These are phyloP conservation scores for Balakata baccata DNA, from an alignment of 345 rosid species.

Conservation along the genomic window DNA sequence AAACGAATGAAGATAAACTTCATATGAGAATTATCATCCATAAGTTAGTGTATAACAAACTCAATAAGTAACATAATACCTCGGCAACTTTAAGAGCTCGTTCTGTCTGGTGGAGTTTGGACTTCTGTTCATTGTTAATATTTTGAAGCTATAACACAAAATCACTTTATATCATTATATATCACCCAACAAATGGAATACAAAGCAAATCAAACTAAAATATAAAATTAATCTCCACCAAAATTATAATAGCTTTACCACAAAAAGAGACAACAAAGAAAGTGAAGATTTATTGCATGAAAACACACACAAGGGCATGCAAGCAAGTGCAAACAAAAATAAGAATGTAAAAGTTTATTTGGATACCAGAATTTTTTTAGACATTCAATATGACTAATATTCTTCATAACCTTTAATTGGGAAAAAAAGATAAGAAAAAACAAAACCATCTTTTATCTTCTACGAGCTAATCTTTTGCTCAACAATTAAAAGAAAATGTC, in stretches of 20 bases:
- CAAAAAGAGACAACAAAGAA: too few species aligned
- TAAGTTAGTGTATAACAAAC: not conserved
- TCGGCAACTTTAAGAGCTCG: conserved; percentile 89
- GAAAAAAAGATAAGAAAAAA: not conserved
- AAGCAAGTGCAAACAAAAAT: too few species aligned
- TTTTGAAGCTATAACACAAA: conserved; percentile 59
- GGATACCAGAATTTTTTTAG: too few species aligned
- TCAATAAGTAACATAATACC: conserved; percentile 39
- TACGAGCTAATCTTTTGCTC: too few species aligned
- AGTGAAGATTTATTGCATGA: too few species aligned
- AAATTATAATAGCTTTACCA: too few species aligned
- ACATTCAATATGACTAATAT: not conserved
- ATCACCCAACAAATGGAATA: conserved; percentile 2
- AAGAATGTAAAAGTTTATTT: too few species aligned
- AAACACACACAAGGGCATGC: too few species aligned
- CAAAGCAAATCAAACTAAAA: not conserved
- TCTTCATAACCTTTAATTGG: too few species aligned
- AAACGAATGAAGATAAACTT: not conserved
- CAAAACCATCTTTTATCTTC: too few species aligned
- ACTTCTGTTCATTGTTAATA: conserved; percentile 65
- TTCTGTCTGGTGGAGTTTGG: conserved; percentile 68
- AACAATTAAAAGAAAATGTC: too few species aligned
- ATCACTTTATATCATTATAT: not conserved
- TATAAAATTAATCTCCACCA: too few species aligned
- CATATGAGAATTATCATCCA: conserved; percentile 3